phyloP scores from a whole-genome alignment of 2,329 filamentous ascomycete species.

The Xylariomycetidae sp. region DNA sequence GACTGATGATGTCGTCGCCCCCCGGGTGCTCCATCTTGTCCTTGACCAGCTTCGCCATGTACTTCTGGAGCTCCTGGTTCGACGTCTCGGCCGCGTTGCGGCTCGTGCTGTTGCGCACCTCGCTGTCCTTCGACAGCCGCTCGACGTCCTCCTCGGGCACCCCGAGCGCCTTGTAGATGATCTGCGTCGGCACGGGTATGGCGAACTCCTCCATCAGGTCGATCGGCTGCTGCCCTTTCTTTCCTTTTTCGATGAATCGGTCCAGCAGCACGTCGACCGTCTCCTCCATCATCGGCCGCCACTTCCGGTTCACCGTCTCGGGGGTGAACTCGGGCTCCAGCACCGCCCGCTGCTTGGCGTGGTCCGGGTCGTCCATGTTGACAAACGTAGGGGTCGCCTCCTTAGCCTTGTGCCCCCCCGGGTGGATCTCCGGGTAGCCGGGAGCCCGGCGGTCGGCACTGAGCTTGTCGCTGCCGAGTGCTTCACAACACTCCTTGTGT shows the following conservation, averaged over 20 bases:
- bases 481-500: constrained; percentile 4
- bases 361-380: constrained; percentile 5
- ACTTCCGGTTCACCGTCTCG: constrained; percentile 2
- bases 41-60: constrained; percentile 4
- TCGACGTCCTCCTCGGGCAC: constrained; percentile 4
- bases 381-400: constrained; percentile 3
- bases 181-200: constrained; percentile 5
- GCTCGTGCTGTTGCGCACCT: too few species aligned
- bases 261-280: constrained; percentile 7
- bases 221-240: constrained; percentile 2
- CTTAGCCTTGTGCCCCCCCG: constrained; percentile 1
- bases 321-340: constrained; percentile 7
- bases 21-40: background rate
- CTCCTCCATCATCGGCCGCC: constrained; percentile 6
- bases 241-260: constrained; percentile 2
- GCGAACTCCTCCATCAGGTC: constrained; percentile 7
- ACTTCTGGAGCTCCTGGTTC: constrained; percentile 3
- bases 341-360: constrained; percentile 3
- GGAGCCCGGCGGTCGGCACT: constrained; percentile 6
- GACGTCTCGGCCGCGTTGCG: too few species aligned
- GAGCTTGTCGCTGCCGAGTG: constrained; percentile 3
- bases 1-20: constrained; percentile 5
- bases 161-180: constrained; percentile 8
- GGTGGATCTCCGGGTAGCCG: constrained; percentile 8
- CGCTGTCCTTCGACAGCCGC: constrained; percentile 3